Conservation (phyloP, 192 early-diverging fungal species). For the Helicostylum pulchrum region DNA sequence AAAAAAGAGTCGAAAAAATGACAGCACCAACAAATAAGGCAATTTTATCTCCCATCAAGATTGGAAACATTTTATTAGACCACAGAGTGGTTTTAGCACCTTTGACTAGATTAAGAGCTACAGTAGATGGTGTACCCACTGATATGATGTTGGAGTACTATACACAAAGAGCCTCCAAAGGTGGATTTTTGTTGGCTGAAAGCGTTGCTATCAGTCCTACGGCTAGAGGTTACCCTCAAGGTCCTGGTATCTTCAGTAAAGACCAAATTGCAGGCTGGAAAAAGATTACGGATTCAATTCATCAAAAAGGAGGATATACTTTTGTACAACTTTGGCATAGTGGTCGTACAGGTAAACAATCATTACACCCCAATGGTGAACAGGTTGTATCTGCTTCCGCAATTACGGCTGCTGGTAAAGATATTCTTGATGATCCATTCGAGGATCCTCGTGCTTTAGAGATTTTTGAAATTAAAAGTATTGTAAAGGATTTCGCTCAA, state of each 20-base stretch:
- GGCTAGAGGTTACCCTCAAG: slow-evolving; percentile 16
- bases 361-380: slow-evolving; percentile 4
- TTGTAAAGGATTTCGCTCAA: neutral
- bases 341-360: slow-evolving; percentile 3
- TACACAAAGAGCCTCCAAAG: slow-evolving; percentile 15
- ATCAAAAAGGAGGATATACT: slow-evolving; percentile 50
- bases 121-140: slow-evolving; percentile 6
- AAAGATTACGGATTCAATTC: slow-evolving; percentile 49
- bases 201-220: slow-evolving; percentile 8
- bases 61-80: slow-evolving; percentile 5
- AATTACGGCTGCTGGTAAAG: slow-evolving; percentile 6
- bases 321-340: slow-evolving; percentile 54
- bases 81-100: slow-evolving; percentile 27
- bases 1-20: neutral
- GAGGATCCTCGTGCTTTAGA: slow-evolving; percentile 23
- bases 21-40: neutral
- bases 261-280: slow-evolving; percentile 50
- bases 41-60: slow-evolving; percentile 19
- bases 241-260: slow-evolving; percentile 34
- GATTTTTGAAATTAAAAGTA: slow-evolving; percentile 7
- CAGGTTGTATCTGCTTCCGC: slow-evolving; percentile 26
- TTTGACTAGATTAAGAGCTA: slow-evolving; percentile 14
- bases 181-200: slow-evolving; percentile 27
- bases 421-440: neutral
- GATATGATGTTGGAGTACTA: slow-evolving; percentile 17